Percentiles rank a stretch among this genome's conserved stretches.
Evolutionary conservation across 2,329 filamentous ascomycete species (phyloP).

Genomic region (Phialocephala sp.): DNA sequence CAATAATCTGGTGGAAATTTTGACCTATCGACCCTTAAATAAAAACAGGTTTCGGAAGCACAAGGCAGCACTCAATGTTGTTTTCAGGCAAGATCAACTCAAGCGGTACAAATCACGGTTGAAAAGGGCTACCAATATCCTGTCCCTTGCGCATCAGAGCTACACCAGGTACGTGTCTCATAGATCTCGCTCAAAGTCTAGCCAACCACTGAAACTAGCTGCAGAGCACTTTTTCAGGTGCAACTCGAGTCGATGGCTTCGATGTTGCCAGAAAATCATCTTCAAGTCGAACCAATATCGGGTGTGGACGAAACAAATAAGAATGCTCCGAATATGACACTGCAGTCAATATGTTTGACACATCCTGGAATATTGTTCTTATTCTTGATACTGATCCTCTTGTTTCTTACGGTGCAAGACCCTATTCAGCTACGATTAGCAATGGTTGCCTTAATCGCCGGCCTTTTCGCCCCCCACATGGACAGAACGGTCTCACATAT

Average conservation of each 20-base stretch:
- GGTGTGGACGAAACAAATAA: not conserved
- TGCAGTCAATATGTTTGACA: not conserved
- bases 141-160: not conserved
- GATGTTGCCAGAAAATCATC: not conserved
- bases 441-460: not conserved
- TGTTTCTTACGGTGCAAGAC: not conserved
- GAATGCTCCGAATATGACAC: not conserved
- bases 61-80: not conserved
- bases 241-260: not conserved
- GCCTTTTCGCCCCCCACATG: not conserved
- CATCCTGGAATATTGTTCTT: not conserved
- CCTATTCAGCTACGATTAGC: not conserved
- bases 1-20: not conserved
- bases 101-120: conserved; percentile 3
- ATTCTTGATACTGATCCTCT: not conserved
- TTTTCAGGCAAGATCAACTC: not conserved
- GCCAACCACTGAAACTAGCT: not conserved
- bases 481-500: not conserved
- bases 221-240: not conserved
- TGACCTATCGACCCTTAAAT: not conserved
- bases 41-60: not conserved
- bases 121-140: not conserved
- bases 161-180: not conserved
- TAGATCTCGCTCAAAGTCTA: not conserved
- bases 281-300: not conserved